Conservation (phyloP, 768 basidiomycete species). For the Lactarius pseudohatsudake region DNA sequence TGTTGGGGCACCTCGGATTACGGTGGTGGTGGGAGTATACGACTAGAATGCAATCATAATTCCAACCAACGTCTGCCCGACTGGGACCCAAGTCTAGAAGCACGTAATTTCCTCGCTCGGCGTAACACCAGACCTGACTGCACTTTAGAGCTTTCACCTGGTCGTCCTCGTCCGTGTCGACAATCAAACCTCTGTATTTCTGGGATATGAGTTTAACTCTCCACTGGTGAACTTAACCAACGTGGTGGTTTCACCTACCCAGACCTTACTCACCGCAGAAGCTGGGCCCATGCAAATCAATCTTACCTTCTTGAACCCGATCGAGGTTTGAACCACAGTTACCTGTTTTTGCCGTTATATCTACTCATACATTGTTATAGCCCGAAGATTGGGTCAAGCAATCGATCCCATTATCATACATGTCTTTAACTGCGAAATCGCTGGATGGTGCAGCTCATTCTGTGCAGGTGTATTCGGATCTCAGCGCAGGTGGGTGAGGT, state of each 20-base stretch:
- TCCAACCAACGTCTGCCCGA: no score
- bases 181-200: conserved; percentile 23
- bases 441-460: conserved; percentile 37
- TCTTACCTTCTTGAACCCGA: conserved; percentile 41
- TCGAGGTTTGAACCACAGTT: conserved; percentile 34
- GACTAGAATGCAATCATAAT: no score
- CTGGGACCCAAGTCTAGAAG: no score
- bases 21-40: no score
- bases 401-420: conserved; percentile 43
- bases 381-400: conserved; percentile 39
- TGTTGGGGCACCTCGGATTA: no score
- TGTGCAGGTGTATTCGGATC: conserved; percentile 43
- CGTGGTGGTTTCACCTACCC: conserved; percentile 39
- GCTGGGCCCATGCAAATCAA: conserved; percentile 40
- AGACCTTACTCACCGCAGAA: conserved; percentile 35
- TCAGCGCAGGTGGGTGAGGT: conserved; percentile 37
- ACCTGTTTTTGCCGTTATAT: background rate
- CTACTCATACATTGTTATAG: conserved; percentile 26
- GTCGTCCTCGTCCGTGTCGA: conserved; percentile 21
- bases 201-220: conserved; percentile 8
- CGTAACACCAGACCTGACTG: background rate
- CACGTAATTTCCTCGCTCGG: background rate
- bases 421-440: conserved; percentile 35
- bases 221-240: conserved; percentile 25
- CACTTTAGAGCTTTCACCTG: conserved; percentile 11